Evolutionary conservation across 2,329 filamentous ascomycete species (phyloP).

Genomic region (Colletotrichum sp.): DNA sequence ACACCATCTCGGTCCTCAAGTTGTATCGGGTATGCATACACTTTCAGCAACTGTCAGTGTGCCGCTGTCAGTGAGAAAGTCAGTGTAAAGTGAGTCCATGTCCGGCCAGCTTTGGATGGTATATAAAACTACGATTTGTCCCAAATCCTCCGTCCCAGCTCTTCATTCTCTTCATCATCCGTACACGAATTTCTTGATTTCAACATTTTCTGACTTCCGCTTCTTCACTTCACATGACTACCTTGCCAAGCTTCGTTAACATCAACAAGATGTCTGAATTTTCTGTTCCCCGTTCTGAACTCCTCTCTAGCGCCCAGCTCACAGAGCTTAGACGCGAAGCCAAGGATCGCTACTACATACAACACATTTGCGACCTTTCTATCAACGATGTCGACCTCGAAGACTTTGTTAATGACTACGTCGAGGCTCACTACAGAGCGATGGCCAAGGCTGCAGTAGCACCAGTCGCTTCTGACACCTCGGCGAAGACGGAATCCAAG

Average conservation of each 20-base stretch:
- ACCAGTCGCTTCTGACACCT: neutral
- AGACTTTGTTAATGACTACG: constrained; percentile 3
- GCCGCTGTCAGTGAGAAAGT: neutral
- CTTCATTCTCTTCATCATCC: neutral
- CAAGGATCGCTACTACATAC: neutral
- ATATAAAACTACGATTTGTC: neutral
- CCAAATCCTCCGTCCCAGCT: neutral
- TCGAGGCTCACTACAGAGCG: neutral
- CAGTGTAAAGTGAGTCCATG: neutral
- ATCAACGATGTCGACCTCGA: neutral
- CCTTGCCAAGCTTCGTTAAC: neutral
- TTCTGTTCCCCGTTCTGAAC: neutral
- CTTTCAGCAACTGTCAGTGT: neutral
- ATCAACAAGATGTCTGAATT: neutral
- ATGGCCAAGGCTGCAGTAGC: neutral
- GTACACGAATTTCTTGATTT: neutral
- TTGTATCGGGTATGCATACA: neutral
- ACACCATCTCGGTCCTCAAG: neutral
- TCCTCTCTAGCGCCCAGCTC: neutral
- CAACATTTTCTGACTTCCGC: neutral
- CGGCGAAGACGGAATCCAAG: neutral
- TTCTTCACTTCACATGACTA: neutral
- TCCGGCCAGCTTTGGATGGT: neutral
- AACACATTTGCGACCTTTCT: neutral
- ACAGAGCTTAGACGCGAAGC: neutral